Evolutionary conservation across 805 yeast genomes (phyloP), one percentile per base, ranked within the genome.

Genomic region (Debaryomyces hansenii): DNA sequence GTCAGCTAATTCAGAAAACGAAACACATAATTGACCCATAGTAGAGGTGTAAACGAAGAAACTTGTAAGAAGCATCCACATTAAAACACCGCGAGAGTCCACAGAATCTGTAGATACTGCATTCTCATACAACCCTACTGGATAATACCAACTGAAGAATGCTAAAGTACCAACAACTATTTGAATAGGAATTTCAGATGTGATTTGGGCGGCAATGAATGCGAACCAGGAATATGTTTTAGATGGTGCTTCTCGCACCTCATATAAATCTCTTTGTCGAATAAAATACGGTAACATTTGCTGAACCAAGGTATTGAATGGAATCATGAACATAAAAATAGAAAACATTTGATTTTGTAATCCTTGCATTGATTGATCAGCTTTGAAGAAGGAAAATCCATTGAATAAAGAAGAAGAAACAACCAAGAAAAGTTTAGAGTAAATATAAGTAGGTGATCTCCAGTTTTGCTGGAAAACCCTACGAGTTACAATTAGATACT

Each of bases 191-290:
- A 83, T 64, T 59, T 86, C 92, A 35, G 80, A 82, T 24, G 82
- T 63, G 35, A 84, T 71, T 59, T 84, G 88, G 11, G 87, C 80
- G 20, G 74, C 37, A 46, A 85, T 71, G 50, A 85, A 85, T 0
- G 85, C 77, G 43, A 66, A 51, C 90, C 91, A 85, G 7, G 82
- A 68, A 57, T 83, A 85, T 0, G 89, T 81, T 64, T 82, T 83
- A 2, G 90, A 79, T 8, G 89, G 88, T 46, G 87, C 74, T 59
- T 85, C 90, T 63, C 90, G 78, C 29, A 79, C 86, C 61, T 85
- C 90, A 55, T 84, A 85, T 34, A 85, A 64, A 53, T 78, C 78
- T 67, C 91, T 77, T 60, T 83, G 89, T 29, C 66, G 52, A 33
- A 82, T 78, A 60, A 51, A 63, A 42, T 53, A 62, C 15, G 90